Evolutionary conservation across 1,284 basidiomycete species (phyloP).

Genomic region (Austroboletus novae-zelandiae): DNA sequence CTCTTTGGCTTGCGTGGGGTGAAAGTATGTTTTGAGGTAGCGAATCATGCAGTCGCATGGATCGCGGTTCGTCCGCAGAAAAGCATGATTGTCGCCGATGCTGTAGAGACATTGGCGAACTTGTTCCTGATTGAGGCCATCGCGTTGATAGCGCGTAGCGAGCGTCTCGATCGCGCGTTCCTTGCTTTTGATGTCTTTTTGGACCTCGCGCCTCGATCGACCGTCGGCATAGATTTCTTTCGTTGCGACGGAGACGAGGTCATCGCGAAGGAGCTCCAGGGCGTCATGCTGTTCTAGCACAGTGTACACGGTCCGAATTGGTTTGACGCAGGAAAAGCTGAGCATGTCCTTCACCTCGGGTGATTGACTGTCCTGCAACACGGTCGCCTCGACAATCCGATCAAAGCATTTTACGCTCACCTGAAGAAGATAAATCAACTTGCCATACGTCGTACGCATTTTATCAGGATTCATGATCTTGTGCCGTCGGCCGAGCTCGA

Average conservation of each 20-base stretch:
- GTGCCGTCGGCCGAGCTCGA: slow-evolving; percentile 77
- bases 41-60: slow-evolving; percentile 79
- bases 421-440: slow-evolving; percentile 78
- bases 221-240: slow-evolving; percentile 76
- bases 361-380: slow-evolving; percentile 68
- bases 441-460: slow-evolving; percentile 85
- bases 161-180: slow-evolving; percentile 77
- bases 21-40: slow-evolving; percentile 72
- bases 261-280: slow-evolving; percentile 67
- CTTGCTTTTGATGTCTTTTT: slow-evolving; percentile 76
- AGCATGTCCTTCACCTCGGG: slow-evolving; percentile 74
- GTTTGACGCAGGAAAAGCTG: slow-evolving; percentile 68
- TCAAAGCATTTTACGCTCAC: slow-evolving; percentile 35
- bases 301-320: slow-evolving; percentile 70
- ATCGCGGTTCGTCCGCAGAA: slow-evolving; percentile 76
- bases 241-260: slow-evolving; percentile 68
- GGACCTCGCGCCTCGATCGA: slow-evolving; percentile 67
- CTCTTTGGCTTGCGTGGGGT: slow-evolving; percentile 63
- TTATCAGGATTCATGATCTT: slow-evolving; percentile 87
- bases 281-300: slow-evolving; percentile 63
- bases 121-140: slow-evolving; percentile 57
- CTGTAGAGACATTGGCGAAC: slow-evolving; percentile 77
- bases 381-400: slow-evolving; percentile 4
- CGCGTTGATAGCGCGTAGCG: slow-evolving; percentile 56
- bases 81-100: slow-evolving; percentile 83